Percentiles rank a stretch among this genome's conserved stretches.
phyloP scores from a whole-genome alignment of 1,284 basidiomycete genomes.

The Mycosarcoma mackinlayi region DNA sequence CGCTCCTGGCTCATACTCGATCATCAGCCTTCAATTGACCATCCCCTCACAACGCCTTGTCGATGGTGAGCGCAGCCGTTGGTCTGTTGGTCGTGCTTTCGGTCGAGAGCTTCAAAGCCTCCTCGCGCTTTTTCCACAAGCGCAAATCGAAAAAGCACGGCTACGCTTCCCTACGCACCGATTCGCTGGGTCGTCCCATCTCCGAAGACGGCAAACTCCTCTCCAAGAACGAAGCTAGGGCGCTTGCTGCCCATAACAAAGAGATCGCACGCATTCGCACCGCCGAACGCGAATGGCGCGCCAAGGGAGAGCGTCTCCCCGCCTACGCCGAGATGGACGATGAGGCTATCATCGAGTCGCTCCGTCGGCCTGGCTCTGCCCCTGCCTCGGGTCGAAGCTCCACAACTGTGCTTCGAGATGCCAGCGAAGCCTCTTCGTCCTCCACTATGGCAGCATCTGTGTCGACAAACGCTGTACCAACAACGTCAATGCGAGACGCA shows the following conservation, averaged over 20 bases:
- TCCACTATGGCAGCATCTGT: not conserved
- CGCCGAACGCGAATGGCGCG: slow-evolving; percentile 47
- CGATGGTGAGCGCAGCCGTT: slow-evolving; percentile 41
- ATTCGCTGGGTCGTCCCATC: slow-evolving; percentile 39
- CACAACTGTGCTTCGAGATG: not conserved
- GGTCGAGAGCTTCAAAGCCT: slow-evolving; percentile 48
- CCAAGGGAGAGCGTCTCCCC: slow-evolving; percentile 37
- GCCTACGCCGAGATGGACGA: slow-evolving; percentile 36
- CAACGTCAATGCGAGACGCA: not conserved
- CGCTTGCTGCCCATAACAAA: slow-evolving; percentile 37
- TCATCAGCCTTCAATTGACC: too few species aligned
- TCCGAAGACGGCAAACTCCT: slow-evolving; percentile 41
- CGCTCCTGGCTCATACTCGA: too few species aligned
- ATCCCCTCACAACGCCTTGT: not conserved
- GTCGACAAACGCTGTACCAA: not conserved
- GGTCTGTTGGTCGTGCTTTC: slow-evolving; percentile 39
- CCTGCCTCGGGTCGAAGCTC: slow-evolving; percentile 19
- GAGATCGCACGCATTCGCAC: slow-evolving; percentile 48
- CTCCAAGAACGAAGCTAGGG: slow-evolving; percentile 45
- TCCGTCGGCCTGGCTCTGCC: slow-evolving; percentile 31
- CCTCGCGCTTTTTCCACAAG: slow-evolving; percentile 36
- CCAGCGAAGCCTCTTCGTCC: not conserved
- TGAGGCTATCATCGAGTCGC: slow-evolving; percentile 34
- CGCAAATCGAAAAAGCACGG: slow-evolving; percentile 50
- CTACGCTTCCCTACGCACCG: slow-evolving; percentile 44